Conservation (phyloP, 257 asterid species). For the Penstemon davidsonii region DNA sequence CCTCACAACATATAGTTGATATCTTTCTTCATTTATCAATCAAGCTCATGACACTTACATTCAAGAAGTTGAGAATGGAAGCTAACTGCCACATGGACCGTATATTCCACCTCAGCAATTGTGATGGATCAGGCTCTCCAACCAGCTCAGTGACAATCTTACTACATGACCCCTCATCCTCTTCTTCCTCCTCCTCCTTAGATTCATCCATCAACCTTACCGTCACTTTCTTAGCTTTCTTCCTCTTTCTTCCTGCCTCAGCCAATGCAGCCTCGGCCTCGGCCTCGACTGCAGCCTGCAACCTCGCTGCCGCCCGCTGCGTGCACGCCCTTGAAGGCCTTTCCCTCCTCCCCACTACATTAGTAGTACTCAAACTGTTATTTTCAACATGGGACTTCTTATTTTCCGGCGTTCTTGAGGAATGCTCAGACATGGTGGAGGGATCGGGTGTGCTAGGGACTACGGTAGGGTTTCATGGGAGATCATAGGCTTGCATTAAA, state of each 20-base stretch:
- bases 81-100: constrained; percentile 99
- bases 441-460: constrained; percentile 42
- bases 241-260: constrained; percentile 60
- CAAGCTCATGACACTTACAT: constrained; percentile 53
- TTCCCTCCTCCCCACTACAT: constrained; percentile 58
- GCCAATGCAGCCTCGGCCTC: constrained; percentile 73
- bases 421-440: constrained; percentile 43
- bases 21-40: neutral
- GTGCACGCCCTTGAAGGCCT: constrained; percentile 99
- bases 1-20: constrained; percentile 28
- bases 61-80: constrained; percentile 85
- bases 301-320: constrained; percentile 78
- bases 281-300: constrained; percentile 66
- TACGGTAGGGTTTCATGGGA: constrained; percentile 37
- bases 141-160: constrained; percentile 64
- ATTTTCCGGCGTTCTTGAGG: constrained; percentile 35
- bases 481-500: constrained; percentile 58
- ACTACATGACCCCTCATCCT: constrained; percentile 33
- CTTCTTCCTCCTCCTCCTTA: constrained; percentile 61
- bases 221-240: constrained; percentile 54
- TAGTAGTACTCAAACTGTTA: constrained; percentile 35
- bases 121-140: constrained; percentile 84
- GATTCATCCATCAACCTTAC: constrained; percentile 40
- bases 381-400: constrained; percentile 30
- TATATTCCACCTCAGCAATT: constrained; percentile 78